Evolutionary conservation across 2,329 filamentous ascomycete genomes (phyloP).

Genomic region (Epichloe amarillans): DNA sequence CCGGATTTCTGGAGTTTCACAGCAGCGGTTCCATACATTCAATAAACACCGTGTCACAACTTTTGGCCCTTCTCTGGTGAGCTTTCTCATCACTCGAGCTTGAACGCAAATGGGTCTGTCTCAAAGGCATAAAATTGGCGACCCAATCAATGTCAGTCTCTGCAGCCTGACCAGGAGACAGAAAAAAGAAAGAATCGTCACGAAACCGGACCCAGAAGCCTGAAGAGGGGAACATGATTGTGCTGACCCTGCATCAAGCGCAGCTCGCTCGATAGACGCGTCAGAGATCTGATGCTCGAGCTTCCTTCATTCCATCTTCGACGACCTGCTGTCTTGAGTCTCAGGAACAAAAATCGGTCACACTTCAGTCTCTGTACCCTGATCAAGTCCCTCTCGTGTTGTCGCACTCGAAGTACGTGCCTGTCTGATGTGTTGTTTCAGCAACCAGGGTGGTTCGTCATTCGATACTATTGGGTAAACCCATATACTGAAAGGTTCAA

Average conservation of each 20-base stretch:
- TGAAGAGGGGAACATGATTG: background rate
- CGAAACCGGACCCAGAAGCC: background rate
- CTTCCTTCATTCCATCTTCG: background rate
- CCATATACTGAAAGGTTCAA: background rate
- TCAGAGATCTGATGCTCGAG: background rate
- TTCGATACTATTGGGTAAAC: background rate
- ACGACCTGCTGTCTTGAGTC: background rate
- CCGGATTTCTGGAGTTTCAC: background rate
- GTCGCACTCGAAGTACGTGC: background rate
- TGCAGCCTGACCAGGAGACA: background rate
- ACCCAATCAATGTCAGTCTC: background rate
- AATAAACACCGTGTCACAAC: background rate
- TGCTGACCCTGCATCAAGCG: background rate
- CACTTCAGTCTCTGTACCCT: background rate
- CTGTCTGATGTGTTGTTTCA: conserved; percentile 2
- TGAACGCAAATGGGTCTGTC: background rate
- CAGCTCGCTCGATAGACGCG: background rate
- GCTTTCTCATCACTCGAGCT: background rate
- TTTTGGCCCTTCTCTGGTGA: background rate
- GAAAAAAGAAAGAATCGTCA: background rate
- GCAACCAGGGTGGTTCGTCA: conserved; percentile 3
- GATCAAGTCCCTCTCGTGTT: background rate
- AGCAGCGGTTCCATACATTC: background rate
- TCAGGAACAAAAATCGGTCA: background rate
- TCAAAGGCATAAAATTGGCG: background rate